Base-by-base conservation (phyloP, 1,284 basidiomycete species). In the Ganoderma leucocontextum region DNA sequence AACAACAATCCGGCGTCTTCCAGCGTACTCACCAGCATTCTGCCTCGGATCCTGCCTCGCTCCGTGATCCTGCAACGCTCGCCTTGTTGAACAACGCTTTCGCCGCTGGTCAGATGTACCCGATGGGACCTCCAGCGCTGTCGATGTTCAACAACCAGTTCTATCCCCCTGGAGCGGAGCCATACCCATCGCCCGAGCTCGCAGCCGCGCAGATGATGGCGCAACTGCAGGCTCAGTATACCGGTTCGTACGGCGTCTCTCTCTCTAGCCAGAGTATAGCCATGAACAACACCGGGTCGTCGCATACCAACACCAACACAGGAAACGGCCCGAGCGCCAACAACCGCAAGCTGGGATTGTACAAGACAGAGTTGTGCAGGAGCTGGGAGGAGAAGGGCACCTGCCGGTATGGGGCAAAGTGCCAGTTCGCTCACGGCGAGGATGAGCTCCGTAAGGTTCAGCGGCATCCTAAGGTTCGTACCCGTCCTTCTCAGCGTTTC, bases 351-450 rank as follows among this genome's bases (percentile, higher is more conserved):
- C 80, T 94, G 41, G 93, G 92, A 29, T 78, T 96, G 60, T 97
- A 96, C 86, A 97, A 97, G 86, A 97, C 95, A 0, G 95, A 97
- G 78, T 75, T 96, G 42, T 97, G 95, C 81, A 85, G 95, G 70
- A 95, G 94, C 78, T 97, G 95, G 95, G 95, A 96, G 79, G 95
- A 97, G 81, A 95, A 95, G 77, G 94, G 95, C 1, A 83, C 85
- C n/a, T 97, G 95, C 79, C 86, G 94, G 57, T 97, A 97, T 75
- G 92, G 91, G 10, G 80, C 87, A 47, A 96, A 95, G 80, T 96
- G 95, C 77, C 95, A 96, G 79, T 96, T 96, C 77, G 95, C 95
- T 35, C 95, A 97, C 75, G 95, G 95, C 59, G 91, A 95, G 76
- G 91, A 94, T 0, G 95, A 97, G 80, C 84, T 97, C 55, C 89